Conservation (phyloP, 345 rosid species). For the Ceriops decandra region DNA sequence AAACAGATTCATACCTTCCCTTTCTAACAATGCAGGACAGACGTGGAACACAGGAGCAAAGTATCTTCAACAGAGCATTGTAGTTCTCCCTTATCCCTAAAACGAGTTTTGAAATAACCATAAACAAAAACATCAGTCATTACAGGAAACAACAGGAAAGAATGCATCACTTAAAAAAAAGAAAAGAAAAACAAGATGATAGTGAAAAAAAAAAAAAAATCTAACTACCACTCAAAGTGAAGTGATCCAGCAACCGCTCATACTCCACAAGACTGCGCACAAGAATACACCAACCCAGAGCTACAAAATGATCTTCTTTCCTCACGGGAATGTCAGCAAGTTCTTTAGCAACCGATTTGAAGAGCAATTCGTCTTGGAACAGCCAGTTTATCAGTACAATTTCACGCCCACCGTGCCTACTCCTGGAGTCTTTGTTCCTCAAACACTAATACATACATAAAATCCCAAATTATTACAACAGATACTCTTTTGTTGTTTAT, state of each 20-base stretch:
- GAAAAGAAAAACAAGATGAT: not conserved
- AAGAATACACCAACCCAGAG: slow-evolving; percentile 83
- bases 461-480: not conserved
- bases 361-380: slow-evolving; percentile 63
- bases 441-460: slow-evolving; percentile 36
- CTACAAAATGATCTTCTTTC: slow-evolving; percentile 62
- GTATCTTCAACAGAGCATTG: slow-evolving; percentile 46
- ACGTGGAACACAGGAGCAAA: slow-evolving; percentile 50
- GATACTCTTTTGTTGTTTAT: not conserved
- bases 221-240: slow-evolving; percentile 48
- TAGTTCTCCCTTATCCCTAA: slow-evolving; percentile 68
- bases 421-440: slow-evolving; percentile 47
- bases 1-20: slow-evolving; percentile 57
- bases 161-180: not conserved
- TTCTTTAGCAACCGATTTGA: slow-evolving; percentile 41
- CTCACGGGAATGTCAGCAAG: slow-evolving; percentile 43
- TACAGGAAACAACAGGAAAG: not conserved
- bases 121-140: slow-evolving; percentile 12
- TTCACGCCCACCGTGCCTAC: slow-evolving; percentile 40
- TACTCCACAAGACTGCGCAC: slow-evolving; percentile 56
- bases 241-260: slow-evolving; percentile 42
- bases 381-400: slow-evolving; percentile 62
- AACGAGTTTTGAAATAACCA: not conserved
- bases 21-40: slow-evolving; percentile 38
- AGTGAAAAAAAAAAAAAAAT: not conserved